Conservation (phyloP, 2,329 filamentous ascomycete species). For the Aspergillus neoniger region DNA sequence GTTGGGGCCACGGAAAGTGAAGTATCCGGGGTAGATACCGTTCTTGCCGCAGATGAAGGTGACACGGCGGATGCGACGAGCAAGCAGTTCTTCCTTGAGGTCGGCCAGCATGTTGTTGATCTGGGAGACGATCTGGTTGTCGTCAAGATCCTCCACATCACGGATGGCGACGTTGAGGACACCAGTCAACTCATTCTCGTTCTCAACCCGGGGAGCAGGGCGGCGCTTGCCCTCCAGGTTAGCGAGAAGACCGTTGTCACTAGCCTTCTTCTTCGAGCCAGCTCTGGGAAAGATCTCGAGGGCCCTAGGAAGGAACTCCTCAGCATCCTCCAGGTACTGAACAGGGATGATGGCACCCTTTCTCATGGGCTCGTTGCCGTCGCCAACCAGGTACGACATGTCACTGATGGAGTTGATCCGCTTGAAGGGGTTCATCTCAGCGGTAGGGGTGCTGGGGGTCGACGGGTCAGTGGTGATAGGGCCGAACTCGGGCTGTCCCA, state of each 20-base stretch:
- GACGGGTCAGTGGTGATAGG: slow-evolving; percentile 77
- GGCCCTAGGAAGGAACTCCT: slow-evolving; percentile 81
- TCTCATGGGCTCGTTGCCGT: slow-evolving; percentile 71
- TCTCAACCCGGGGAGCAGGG: slow-evolving; percentile 57
- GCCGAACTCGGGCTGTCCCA: slow-evolving; percentile 87
- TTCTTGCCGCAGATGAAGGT: slow-evolving; percentile 97
- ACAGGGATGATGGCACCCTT: slow-evolving; percentile 95
- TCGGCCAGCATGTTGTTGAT: slow-evolving; percentile 75
- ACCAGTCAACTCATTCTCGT: slow-evolving; percentile 77
- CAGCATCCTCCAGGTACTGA: slow-evolving; percentile 89
- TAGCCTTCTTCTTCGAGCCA: slow-evolving; percentile 58
- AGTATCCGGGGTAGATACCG: slow-evolving; percentile 94
- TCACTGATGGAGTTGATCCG: slow-evolving; percentile 94
- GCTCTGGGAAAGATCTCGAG: slow-evolving; percentile 75
- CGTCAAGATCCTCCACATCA: slow-evolving; percentile 80
- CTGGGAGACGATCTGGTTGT: slow-evolving; percentile 75
- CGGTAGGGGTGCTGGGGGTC: slow-evolving; percentile 73
- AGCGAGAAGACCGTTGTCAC: slow-evolving; percentile 63
- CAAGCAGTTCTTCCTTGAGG: slow-evolving; percentile 79
- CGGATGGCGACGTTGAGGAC: slow-evolving; percentile 91
- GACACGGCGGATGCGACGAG: slow-evolving; percentile 80
- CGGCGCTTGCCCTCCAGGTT: slow-evolving; percentile 75
- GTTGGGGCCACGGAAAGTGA: slow-evolving; percentile 90
- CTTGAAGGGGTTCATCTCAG: slow-evolving; percentile 67
- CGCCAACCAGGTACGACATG: slow-evolving; percentile 81